Base-by-base conservation (phyloP, 192 early-diverging fungal genomes). In the Borealophlyctis nickersoniae region DNA sequence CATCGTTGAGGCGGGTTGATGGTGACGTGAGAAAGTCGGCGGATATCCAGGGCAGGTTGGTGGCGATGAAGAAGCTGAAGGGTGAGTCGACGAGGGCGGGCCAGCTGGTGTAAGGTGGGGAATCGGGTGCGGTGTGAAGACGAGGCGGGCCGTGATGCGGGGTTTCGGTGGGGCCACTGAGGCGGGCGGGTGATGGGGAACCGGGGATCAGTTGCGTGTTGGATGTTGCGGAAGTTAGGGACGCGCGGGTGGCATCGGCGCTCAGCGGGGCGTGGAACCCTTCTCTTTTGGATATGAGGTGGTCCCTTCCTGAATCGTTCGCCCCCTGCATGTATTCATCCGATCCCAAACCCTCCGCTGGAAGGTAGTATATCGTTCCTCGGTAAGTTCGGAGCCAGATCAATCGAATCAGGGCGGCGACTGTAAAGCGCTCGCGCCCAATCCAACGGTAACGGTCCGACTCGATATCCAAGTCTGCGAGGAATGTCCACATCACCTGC, bases 21-120 rank as follows among this genome's bases (percentile, higher is more conserved):
- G 77, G 76, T 23, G 81, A 75, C 1, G 79, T 80, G 51, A 82
- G 51, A 60, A 81, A 82, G 36, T 73, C 69, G 33, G 68, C 67
- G 23, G 80, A 69, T 22, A 89, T 74, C 82, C 82, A 89, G 1
- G 87, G 73, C 33, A 84, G 73, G 65, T 86, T 89, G 49, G 77
- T 79, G 22, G 84, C 82, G 22, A 77, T 73, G 3, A 87, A 71
- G 56, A 58, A 70, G 60, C 51, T 78, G 66, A 64, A 73, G 64
- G 66, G 48, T 3, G 57, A 49, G 28, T 68, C 63, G 31, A 45
- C 22, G 7, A 9, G 51, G n/a, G 29, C 30, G 3, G 58, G 64
- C 62, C 69, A 65, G 23, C n/a, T 1, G 27, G 33, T 26, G 50
- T 1, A 34, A 26, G 56, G 52, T 69, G 67, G 16, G 59, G 50